Percentiles rank a stretch among this genome's conserved stretches.
These are phyloP conservation scores for Candida vaughaniae DNA, from an alignment of 805 yeast genomes.

Conservation along the genomic window DNA sequence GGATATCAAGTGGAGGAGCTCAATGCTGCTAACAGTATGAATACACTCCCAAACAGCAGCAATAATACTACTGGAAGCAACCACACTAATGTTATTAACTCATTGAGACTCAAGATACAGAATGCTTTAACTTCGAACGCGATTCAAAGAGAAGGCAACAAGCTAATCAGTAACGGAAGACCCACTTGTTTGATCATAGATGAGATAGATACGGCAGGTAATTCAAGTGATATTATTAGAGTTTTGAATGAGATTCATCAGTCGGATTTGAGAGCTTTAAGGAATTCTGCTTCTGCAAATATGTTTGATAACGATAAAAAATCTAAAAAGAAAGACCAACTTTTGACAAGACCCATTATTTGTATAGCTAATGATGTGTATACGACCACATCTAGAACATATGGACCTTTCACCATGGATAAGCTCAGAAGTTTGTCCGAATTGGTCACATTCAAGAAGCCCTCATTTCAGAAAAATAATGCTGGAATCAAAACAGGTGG, in stretches of 20 bases:
- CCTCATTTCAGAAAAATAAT: conserved; percentile 47
- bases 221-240: conserved; percentile 35
- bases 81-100: conserved; percentile 23
- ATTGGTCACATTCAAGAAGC: conserved; percentile 61
- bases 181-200: conserved; percentile 86
- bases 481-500: conserved; percentile 40
- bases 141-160: conserved; percentile 56
- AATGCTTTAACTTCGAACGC: conserved; percentile 62
- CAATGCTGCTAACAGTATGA: conserved; percentile 63
- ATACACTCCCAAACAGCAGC: conserved; percentile 26
- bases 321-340: conserved; percentile 23
- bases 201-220: conserved; percentile 67
- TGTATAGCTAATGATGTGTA: conserved; percentile 90
- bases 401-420: conserved; percentile 57
- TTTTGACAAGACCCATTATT: conserved; percentile 79
- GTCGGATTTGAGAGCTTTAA: conserved; percentile 55
- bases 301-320: conserved; percentile 13
- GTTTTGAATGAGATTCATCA: conserved; percentile 59
- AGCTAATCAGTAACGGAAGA: conserved; percentile 21
- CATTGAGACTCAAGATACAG: conserved; percentile 33
- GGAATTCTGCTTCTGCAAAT: conserved; percentile 4
- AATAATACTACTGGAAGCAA: conserved; percentile 30
- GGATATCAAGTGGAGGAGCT: conserved; percentile 81
- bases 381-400: conserved; percentile 34
- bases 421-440: conserved; percentile 73